These are phyloP conservation scores for Boletus vermiculosoides DNA, from an alignment of 768 basidiomycete species.

Conservation along the genomic window DNA sequence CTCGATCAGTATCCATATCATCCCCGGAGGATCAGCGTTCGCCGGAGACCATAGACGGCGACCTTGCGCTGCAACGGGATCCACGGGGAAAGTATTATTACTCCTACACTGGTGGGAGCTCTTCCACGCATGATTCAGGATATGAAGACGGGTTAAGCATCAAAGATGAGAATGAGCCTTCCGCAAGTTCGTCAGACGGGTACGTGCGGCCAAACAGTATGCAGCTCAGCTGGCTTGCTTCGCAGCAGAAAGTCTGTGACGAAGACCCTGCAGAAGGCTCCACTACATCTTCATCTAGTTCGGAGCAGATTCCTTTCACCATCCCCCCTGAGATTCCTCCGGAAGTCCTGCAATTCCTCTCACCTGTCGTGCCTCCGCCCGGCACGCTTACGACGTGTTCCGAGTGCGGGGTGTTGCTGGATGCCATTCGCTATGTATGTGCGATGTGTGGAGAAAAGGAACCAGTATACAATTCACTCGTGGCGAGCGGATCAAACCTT, in stretches of 20 bases:
- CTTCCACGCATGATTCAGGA: slow-evolving; percentile 51
- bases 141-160: slow-evolving; percentile 49
- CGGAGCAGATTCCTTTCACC: slow-evolving; percentile 14
- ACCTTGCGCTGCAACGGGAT: slow-evolving; percentile 65
- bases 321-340: slow-evolving; percentile 42
- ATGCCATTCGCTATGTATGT: slow-evolving; percentile 89
- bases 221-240: slow-evolving; percentile 64
- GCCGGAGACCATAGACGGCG: slow-evolving; percentile 51
- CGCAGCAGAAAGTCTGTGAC: slow-evolving; percentile 43
- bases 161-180: slow-evolving; percentile 33
- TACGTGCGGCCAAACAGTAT: slow-evolving; percentile 61
- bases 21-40: slow-evolving; percentile 30
- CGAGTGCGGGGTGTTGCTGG: slow-evolving; percentile 69
- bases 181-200: slow-evolving; percentile 24
- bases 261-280: slow-evolving; percentile 13
- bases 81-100: slow-evolving; percentile 75
- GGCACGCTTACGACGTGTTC: slow-evolving; percentile 79
- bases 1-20: slow-evolving; percentile 40
- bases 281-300: slow-evolving; percentile 14
- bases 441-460: slow-evolving; percentile 81
- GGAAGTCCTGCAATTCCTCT: slow-evolving; percentile 53
- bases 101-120: slow-evolving; percentile 54
- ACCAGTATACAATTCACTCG: slow-evolving; percentile 33
- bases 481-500: slow-evolving; percentile 8
- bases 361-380: slow-evolving; percentile 49